Evolutionary conservation across 129 eudicot species (phyloP), one percentile per base, ranked within the genome.

Genomic region (Mikania micrantha): DNA sequence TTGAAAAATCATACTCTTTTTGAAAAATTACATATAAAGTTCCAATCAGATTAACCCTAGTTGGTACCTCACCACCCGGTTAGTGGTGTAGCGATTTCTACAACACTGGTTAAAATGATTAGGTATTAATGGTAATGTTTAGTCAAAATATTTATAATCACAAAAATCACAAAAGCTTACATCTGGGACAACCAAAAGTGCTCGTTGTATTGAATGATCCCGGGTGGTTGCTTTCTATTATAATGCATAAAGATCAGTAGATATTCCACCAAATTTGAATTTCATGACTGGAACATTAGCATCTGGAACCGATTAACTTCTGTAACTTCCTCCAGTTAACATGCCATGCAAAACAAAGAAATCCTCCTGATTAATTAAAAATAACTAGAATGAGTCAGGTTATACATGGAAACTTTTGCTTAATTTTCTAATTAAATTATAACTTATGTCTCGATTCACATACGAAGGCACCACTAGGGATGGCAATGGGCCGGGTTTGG

Each of bases 211-310:
- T n/a, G n/a, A n/a, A n/a, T n/a, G n/a, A n/a, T n/a, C n/a, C n/a
- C n/a, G n/a, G n/a, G n/a, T n/a, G n/a, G n/a, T n/a, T n/a, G n/a
- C n/a, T n/a, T n/a, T n/a, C n/a, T n/a, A n/a, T n/a, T n/a, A n/a
- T n/a, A n/a, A n/a, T n/a, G 96, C 94, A 63, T 83, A 88, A 73
- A 91, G 98, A 82, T 91, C 95, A 63, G 88, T 81, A 24, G 96
- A 85, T 29, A 88, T 77, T 40, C 97, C 96, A 28, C 82, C 87
- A 69, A 88, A 85, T 63, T 91, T 91, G 60, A 91, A 88, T 69
- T 85, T 88, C 95, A 91, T 88, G 15, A 88, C 96, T 0, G 98
- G 98, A 58, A 91, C 98, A 78, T 88, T 94, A 67, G 96, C 96
- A 85, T 91, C 96, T 0, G 94, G 91, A 62, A 91, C 83, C 7